Evolutionary conservation across 768 basidiomycete genomes (phyloP), one percentile per base, ranked within the genome.

Genomic region (Pleurotus tuber-regium): DNA sequence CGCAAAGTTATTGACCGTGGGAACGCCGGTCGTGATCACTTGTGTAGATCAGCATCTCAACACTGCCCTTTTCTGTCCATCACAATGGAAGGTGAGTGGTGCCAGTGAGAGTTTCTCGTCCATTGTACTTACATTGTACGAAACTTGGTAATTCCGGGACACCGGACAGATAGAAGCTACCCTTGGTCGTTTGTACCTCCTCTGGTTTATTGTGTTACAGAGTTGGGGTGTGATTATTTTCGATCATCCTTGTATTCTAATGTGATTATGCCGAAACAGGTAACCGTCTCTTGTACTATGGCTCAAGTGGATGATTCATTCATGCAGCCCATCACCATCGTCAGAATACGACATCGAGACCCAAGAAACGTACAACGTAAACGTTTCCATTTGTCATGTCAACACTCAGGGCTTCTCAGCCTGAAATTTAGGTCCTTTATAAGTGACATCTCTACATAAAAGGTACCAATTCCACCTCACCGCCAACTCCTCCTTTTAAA

Each of bases 271-370:
- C 46, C 21, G 19, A 33, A 48, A 48, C 46, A 24, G 46, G 46
- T 11, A 48, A 48, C 29, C 4, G 46, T 46, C 8, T 48, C 46
- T 48, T 48, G 46, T 48, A 48, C 18, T 35, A 21, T 8, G 14
- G 46, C n/a, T n/a, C n/a, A n/a, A n/a, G n/a, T n/a, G 46, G 29
- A 21, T 48, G 46, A 48, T 48, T 48, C 46, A 48, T 48, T 48
- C 46, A 48, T 48, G 31, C 46, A 48, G 31, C 11, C 46, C 30
- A 48, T 48, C 46, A n/a, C n/a, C n/a, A 48, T 35, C 46, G 46
- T 48, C 46, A 48, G 31, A 48, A 48, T 35, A 36, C 46, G 46
- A 48, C 46, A 48, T 33, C 31, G 46, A 48, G 16, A 31, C 46
- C n/a, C 29, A 31, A 48, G 46, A 48, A 12, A 30, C 30, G 46